Conservation (phyloP, 2,329 filamentous ascomycete genomes). For the Apiospora phragmitis region DNA sequence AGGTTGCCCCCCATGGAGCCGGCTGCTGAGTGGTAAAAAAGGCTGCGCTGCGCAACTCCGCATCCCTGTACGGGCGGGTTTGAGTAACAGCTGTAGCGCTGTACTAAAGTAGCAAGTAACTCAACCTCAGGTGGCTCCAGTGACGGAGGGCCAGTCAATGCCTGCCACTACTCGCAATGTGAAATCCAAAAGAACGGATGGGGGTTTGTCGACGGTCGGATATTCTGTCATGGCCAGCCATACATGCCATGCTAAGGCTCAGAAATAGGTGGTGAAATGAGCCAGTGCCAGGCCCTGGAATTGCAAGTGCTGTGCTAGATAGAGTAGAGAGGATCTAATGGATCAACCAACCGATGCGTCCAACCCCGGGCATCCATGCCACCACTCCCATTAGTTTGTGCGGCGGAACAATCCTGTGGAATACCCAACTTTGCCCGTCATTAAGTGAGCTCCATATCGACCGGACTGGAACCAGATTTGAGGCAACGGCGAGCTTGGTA, state of each 20-base stretch:
- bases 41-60: background rate
- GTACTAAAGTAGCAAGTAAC: background rate
- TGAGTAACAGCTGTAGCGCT: background rate
- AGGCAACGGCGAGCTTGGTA: slow-evolving; percentile 8
- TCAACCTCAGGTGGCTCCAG: slow-evolving; percentile 3
- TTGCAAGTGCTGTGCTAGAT: background rate
- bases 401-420: background rate
- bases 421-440: background rate
- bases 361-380: background rate
- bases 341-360: background rate
- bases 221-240: background rate
- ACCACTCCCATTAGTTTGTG: background rate
- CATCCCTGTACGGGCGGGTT: background rate
- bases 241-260: slow-evolving; percentile 5
- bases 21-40: slow-evolving; percentile 1
- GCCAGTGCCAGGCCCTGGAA: background rate
- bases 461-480: background rate
- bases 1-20: slow-evolving; percentile 6
- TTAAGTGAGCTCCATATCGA: background rate
- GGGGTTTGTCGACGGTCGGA: background rate
- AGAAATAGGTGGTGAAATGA: background rate
- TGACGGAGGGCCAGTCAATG: background rate
- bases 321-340: slow-evolving; percentile 4
- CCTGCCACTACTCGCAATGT: background rate
- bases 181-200: slow-evolving; percentile 5